Conservation (phyloP, 2,329 filamentous ascomycete species). For the Emergomyces orientalis region DNA sequence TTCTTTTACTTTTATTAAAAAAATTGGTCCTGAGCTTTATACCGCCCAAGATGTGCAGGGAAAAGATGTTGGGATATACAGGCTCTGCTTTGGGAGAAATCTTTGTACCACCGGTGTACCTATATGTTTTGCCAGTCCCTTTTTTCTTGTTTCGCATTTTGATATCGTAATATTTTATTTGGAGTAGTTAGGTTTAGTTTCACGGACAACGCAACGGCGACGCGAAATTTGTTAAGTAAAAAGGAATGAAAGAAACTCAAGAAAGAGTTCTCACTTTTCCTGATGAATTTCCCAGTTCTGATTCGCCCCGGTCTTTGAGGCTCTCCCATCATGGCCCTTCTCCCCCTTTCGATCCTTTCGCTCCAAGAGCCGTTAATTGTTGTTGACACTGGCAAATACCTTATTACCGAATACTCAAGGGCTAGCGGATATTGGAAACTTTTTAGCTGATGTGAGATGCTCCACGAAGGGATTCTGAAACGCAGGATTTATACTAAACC, state of each 20-base stretch:
- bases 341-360: background rate
- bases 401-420: background rate
- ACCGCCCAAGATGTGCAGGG: background rate
- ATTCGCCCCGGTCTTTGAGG: background rate
- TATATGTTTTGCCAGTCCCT: background rate
- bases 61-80: background rate
- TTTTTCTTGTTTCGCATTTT: background rate
- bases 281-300: background rate
- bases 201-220: background rate
- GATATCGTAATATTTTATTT: background rate
- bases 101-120: background rate
- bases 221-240: background rate
- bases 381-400: background rate
- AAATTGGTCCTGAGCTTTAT: background rate
- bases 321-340: background rate
- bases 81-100: background rate
- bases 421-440: background rate
- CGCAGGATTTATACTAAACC: background rate
- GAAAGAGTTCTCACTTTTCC: no score
- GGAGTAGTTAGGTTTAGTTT: background rate
- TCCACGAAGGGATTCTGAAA: background rate
- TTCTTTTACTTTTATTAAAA: background rate
- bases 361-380: no score
- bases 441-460: background rate
- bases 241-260: background rate